A percentile compares a stretch with the other conserved stretches of the same genome.
phyloP scores from a whole-genome alignment of 352 stramenopile species.

The Globisporangium nagaii region DNA sequence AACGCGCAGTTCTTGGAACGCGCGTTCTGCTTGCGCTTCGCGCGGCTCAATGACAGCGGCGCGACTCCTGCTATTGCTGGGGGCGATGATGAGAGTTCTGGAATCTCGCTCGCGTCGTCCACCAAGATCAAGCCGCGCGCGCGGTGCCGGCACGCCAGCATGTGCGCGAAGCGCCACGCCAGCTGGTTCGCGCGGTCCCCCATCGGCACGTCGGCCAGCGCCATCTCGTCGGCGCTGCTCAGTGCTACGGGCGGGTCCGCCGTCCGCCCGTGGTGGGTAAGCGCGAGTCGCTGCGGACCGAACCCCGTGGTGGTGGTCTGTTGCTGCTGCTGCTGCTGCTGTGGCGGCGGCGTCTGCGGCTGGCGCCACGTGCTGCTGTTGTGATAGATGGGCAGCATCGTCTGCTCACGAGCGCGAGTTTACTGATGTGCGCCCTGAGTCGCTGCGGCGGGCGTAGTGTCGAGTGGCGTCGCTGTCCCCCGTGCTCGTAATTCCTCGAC shows the following conservation, averaged over 20 bases:
- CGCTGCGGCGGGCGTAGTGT: too few relatives aligned
- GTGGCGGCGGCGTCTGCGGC: too few relatives aligned
- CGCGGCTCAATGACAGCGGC: neutral
- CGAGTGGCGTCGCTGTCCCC: too few relatives aligned
- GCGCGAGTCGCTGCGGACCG: neutral
- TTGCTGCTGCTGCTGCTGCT: neutral
- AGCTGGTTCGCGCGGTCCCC: constrained; percentile 10
- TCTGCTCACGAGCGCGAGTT: too few relatives aligned
- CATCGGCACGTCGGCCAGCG: neutral
- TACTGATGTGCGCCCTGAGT: too few relatives aligned
- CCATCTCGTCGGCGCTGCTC: neutral
- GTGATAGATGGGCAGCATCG: neutral
- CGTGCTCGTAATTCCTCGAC: too few relatives aligned
- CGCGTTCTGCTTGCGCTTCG: neutral
- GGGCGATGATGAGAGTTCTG: neutral
- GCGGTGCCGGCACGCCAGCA: constrained; percentile 26
- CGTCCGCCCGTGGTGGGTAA: neutral
- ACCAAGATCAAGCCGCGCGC: constrained; percentile 1
- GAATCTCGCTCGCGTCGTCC: neutral
- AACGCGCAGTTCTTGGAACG: constrained; percentile 27
- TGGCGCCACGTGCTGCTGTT: neutral
- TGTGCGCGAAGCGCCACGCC: constrained; percentile 30
- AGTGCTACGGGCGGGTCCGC: neutral
- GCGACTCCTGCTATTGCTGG: neutral
- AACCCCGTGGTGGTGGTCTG: neutral